Conservation (phyloP, 2,329 filamentous ascomycete genomes). For the Orbilia quercus region DNA sequence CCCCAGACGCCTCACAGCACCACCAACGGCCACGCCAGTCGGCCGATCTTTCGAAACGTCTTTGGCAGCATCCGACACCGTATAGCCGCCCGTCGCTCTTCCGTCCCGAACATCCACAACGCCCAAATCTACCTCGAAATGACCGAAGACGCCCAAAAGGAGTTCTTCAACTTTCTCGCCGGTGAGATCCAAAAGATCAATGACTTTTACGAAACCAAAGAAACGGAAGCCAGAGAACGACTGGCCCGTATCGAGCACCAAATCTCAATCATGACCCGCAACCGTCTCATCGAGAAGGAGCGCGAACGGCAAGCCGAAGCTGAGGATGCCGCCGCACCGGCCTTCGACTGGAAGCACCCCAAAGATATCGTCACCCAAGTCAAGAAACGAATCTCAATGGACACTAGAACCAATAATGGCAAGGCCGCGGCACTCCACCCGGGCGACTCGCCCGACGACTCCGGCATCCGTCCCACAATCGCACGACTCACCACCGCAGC, state of each 20-base stretch:
- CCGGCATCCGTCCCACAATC: constrained; percentile 45
- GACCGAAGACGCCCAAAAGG: constrained; percentile 78
- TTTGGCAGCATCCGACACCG: constrained; percentile 61
- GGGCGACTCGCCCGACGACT: constrained; percentile 40
- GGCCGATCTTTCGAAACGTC: constrained; percentile 62
- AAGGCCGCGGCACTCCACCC: constrained; percentile 41
- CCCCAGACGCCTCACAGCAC: constrained; percentile 61
- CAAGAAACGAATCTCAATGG: constrained; percentile 39
- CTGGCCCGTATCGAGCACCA: constrained; percentile 80
- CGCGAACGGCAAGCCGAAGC: constrained; percentile 64
- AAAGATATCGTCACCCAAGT: constrained; percentile 60
- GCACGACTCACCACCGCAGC: constrained; percentile 55
- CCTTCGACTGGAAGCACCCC: constrained; percentile 57
- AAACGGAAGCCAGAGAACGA: constrained; percentile 81
- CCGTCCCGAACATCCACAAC: constrained; percentile 62
- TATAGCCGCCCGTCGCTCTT: constrained; percentile 65
- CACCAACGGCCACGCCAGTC: constrained; percentile 60
- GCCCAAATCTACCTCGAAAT: constrained; percentile 68
- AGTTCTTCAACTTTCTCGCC: constrained; percentile 89
- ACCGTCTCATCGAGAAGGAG: constrained; percentile 77
- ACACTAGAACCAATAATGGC: constrained; percentile 13
- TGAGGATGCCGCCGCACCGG: constrained; percentile 59
- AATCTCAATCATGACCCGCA: constrained; percentile 90
- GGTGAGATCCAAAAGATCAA: constrained; percentile 90
- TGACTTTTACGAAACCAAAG: constrained; percentile 85